These are phyloP conservation scores for Diacronema lutheri DNA, from an alignment of 78 protist genomes.

Conservation along the genomic window DNA sequence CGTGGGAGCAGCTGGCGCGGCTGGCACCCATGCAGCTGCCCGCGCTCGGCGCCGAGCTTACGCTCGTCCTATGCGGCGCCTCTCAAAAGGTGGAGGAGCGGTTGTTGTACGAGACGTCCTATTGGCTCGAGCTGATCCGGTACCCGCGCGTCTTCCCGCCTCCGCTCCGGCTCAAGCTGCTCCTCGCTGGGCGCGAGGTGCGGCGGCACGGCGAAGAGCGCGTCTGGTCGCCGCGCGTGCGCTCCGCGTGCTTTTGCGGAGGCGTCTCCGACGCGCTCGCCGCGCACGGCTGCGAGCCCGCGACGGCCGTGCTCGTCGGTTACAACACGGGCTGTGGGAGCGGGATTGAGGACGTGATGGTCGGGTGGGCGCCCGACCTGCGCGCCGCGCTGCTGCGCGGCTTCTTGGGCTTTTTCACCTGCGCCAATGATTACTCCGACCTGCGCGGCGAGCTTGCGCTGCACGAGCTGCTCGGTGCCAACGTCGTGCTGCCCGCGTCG, in stretches of 20 bases:
- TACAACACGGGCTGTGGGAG: background rate
- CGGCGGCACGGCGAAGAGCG: too few species aligned
- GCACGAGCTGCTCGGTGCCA: background rate
- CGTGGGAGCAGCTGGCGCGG: too few species aligned
- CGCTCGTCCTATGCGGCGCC: background rate
- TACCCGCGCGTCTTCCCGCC: too few species aligned
- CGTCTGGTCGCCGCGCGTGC: too few species aligned
- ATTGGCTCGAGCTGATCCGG: background rate
- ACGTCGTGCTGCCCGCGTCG: background rate
- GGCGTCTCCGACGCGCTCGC: too few species aligned
- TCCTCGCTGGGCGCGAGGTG: constrained; percentile 2
- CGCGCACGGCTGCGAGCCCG: background rate
- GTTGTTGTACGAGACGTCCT: background rate
- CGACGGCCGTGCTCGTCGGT: background rate
- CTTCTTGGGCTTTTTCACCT: background rate
- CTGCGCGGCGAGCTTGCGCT: background rate
- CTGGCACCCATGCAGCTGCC: background rate
- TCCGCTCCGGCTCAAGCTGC: background rate
- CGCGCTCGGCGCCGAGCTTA: too few species aligned
- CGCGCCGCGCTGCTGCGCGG: background rate
- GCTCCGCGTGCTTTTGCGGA: too few species aligned
- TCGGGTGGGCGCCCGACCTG: background rate
- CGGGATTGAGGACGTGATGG: background rate
- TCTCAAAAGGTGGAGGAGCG: background rate
- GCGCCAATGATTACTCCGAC: constrained; percentile 15